A percentile compares a stretch with the other conserved stretches of the same genome.
These are phyloP conservation scores for Metroxylon sagu DNA, from an alignment of 176 grass and related monocot species.

Conservation along the genomic window DNA sequence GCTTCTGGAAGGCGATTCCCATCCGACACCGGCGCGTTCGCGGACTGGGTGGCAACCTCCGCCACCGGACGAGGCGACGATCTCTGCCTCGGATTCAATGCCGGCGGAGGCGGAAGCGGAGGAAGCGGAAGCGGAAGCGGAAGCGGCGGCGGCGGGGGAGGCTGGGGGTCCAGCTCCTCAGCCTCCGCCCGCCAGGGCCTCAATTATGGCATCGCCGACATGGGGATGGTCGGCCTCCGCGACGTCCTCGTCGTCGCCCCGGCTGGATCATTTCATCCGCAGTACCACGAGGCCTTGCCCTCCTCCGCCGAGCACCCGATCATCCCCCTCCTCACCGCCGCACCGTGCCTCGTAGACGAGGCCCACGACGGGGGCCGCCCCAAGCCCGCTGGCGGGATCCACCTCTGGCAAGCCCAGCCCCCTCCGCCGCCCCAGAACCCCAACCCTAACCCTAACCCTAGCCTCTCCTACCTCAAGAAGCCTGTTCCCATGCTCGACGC, in stretches of 20 bases:
- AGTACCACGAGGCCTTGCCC: slow-evolving; percentile 36
- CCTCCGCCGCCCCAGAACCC: slow-evolving; percentile 7
- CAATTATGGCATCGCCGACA: slow-evolving; percentile 51
- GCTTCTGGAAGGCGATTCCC: slow-evolving; percentile 84
- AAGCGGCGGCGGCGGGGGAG: slow-evolving; percentile 23
- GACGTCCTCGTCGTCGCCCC: slow-evolving; percentile 56
- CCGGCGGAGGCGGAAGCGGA: slow-evolving; percentile 32
- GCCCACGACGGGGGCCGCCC: background rate
- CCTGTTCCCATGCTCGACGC: slow-evolving; percentile 36
- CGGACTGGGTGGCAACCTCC: slow-evolving; percentile 59
- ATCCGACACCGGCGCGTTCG: slow-evolving; percentile 74
- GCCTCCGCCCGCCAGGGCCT: slow-evolving; percentile 19
- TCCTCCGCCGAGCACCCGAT: slow-evolving; percentile 26
- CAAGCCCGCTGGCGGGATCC: slow-evolving; percentile 42
- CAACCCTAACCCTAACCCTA: slow-evolving; percentile 34
- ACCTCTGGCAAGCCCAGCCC: slow-evolving; percentile 58
- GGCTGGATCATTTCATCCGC: slow-evolving; percentile 35
- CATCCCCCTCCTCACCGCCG: slow-evolving; percentile 64
- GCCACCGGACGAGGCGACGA: slow-evolving; percentile 51
- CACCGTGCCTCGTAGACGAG: slow-evolving; percentile 37
- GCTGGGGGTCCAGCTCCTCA: background rate
- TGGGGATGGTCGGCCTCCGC: slow-evolving; percentile 41
- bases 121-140: slow-evolving; percentile 18
- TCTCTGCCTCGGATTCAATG: slow-evolving; percentile 94
- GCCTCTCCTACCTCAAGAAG: slow-evolving; percentile 53